Evolutionary conservation across 306 rosid genomes (phyloP).

Genomic region (Medicago lupulina): DNA sequence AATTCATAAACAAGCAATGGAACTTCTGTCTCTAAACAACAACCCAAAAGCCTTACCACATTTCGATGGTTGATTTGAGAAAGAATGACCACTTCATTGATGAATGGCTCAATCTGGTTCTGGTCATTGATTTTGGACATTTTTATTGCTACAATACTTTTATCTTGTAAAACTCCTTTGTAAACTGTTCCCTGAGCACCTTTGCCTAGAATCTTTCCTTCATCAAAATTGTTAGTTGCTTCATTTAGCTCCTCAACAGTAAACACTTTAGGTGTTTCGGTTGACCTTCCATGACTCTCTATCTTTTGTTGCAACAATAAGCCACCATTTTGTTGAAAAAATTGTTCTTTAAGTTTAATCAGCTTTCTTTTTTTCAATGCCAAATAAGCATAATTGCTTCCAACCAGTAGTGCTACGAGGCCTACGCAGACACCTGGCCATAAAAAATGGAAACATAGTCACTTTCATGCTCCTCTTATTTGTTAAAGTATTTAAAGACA

Average conservation of each 20-base stretch:
- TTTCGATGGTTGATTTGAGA: constrained; percentile 56
- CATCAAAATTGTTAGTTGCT: constrained; percentile 53
- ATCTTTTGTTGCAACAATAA: constrained; percentile 45
- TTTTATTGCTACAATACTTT: constrained; percentile 52
- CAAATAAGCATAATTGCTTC: constrained; percentile 42
- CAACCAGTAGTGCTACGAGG: constrained; percentile 7
- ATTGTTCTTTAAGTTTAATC: constrained; percentile 36
- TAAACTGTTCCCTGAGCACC: constrained; percentile 59
- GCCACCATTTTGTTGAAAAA: constrained; percentile 60
- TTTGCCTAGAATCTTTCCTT: constrained; percentile 44
- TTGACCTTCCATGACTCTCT: background rate
- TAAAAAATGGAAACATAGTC: background rate
- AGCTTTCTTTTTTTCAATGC: constrained; percentile 42
- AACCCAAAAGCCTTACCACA: background rate
- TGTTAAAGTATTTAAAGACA: background rate
- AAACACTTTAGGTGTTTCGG: constrained; percentile 33
- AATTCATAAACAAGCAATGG: constrained; percentile 13
- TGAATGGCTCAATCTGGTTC: constrained; percentile 48
- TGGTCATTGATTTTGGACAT: constrained; percentile 50
- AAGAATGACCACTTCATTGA: constrained; percentile 54
- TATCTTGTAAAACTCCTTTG: constrained; percentile 44
- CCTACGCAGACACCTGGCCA: constrained; percentile 39
- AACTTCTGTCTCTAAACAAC: constrained; percentile 6
- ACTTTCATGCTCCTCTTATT: background rate
- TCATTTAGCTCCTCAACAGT: constrained; percentile 44